phyloP scores from a whole-genome alignment of 2,329 filamentous ascomycete genomes.

The Fusarium sarcochroum region DNA sequence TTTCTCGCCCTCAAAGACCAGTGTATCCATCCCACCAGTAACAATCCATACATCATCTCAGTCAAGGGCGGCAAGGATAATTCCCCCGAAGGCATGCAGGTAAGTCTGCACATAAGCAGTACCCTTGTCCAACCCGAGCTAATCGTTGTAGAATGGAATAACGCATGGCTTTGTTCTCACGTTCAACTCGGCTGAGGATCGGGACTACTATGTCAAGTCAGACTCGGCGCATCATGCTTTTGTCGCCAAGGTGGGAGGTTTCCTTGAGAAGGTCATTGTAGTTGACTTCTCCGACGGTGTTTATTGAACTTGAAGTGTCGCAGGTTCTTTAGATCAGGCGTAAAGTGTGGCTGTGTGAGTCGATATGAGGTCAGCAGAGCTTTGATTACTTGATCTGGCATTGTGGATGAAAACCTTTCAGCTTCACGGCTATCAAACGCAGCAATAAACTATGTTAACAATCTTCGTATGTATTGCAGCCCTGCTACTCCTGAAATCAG shows the following conservation, averaged over 20 bases:
- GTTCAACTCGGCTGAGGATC: slow-evolving; percentile 74
- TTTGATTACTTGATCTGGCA: too few species aligned
- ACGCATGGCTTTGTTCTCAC: slow-evolving; percentile 79
- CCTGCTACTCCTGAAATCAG: too few species aligned
- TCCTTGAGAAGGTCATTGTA: slow-evolving; percentile 69
- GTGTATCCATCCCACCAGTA: slow-evolving; percentile 19
- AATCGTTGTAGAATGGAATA: slow-evolving; percentile 65
- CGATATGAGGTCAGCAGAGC: too few species aligned
- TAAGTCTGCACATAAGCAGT: neutral
- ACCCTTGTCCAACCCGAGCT: accelerated
- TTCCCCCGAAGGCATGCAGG: slow-evolving; percentile 26
- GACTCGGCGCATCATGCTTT: slow-evolving; percentile 76
- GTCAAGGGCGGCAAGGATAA: slow-evolving; percentile 23
- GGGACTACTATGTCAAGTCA: slow-evolving; percentile 76
- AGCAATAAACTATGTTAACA: too few species aligned
- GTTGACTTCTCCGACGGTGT: slow-evolving; percentile 71
- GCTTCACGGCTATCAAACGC: too few species aligned
- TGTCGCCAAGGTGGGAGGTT: slow-evolving; percentile 61
- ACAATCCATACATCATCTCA: slow-evolving; percentile 13
- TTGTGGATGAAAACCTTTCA: too few species aligned
- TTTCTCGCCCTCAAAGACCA: slow-evolving; percentile 20
- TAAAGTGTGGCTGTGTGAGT: too few species aligned
- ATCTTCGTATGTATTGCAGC: too few species aligned
- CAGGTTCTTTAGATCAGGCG: neutral
- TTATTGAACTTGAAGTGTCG: slow-evolving; percentile 17